phyloP scores from a whole-genome alignment of 805 yeast species.

The Candida sonorensis region DNA sequence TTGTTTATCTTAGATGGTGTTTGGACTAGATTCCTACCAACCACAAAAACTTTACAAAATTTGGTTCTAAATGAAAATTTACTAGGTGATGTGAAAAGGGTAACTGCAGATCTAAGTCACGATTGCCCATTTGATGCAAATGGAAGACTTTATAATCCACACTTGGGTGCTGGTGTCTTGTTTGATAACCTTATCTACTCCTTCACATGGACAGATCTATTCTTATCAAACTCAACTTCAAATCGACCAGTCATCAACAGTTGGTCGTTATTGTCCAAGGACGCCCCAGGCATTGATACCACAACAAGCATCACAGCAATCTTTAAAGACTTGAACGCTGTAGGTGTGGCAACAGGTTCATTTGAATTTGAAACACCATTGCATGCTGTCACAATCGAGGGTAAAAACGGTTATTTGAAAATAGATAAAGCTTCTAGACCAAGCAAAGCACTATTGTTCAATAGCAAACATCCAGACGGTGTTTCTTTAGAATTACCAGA shows the following conservation, averaged over 20 bases:
- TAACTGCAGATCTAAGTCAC: conserved; percentile 34
- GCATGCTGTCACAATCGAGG: conserved; percentile 14
- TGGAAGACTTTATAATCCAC: conserved; percentile 32
- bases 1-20: conserved; percentile 50
- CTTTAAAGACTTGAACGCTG: conserved; percentile 30
- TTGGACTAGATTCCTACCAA: conserved; percentile 49
- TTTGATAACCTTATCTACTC: conserved; percentile 50
- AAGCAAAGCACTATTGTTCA: conserved; percentile 21
- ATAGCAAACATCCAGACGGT: conserved; percentile 16
- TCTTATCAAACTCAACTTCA: conserved; percentile 26
- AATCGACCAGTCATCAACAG: conserved; percentile 21
- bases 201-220: conserved; percentile 35
- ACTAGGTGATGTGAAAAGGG: conserved; percentile 40
- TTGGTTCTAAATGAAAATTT: conserved; percentile 26
- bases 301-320: conserved; percentile 30
- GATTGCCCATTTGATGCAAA: conserved; percentile 1
- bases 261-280: conserved; percentile 25
- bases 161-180: conserved; percentile 51
- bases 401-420: conserved; percentile 13
- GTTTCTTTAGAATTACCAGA: conserved; percentile 21
- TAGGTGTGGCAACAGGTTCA: conserved; percentile 30
- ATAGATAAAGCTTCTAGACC: conserved; percentile 16
- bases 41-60: conserved; percentile 27
- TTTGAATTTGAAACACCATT: conserved; percentile 4
- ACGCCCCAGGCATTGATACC: conserved; percentile 35